These are phyloP conservation scores for Graphiopsis chlorocephala DNA, from an alignment of 2,329 filamentous ascomycete genomes.

Conservation along the genomic window DNA sequence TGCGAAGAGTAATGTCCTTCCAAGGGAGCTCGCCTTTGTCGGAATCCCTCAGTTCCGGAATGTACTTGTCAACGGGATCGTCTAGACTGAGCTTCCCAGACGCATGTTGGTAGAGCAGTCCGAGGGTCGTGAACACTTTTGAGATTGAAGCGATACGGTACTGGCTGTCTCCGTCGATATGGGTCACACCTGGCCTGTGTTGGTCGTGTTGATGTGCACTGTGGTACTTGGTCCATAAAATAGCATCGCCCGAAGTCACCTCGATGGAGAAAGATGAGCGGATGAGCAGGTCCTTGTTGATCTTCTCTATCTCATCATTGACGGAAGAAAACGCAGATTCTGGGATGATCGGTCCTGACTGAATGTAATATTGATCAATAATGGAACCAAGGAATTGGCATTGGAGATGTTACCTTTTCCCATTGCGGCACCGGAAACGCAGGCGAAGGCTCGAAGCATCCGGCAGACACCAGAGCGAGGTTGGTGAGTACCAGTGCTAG, in stretches of 20 bases:
- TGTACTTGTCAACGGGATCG: conserved; percentile 44
- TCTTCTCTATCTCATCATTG: conserved; percentile 26
- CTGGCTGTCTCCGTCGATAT: conserved; percentile 39
- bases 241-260: conserved; percentile 38
- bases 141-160: conserved; percentile 42
- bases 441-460: conserved; percentile 38
- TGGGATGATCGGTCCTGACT: conserved; percentile 4
- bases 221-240: conserved; percentile 40
- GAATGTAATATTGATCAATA: not conserved
- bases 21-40: conserved; percentile 41
- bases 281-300: conserved; percentile 31
- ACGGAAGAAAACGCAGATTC: conserved; percentile 34
- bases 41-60: conserved; percentile 47
- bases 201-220: conserved; percentile 38
- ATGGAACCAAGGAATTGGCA: not conserved
- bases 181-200: conserved; percentile 35
- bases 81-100: conserved; percentile 48
- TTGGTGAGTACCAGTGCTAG: not conserved
- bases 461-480: not conserved
- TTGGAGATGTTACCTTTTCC: conserved; percentile 20
- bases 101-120: conserved; percentile 54
- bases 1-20: conserved; percentile 44
- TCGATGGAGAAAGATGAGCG: conserved; percentile 41
- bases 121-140: conserved; percentile 51
- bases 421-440: conserved; percentile 38